Evolutionary conservation across 306 rosid genomes (phyloP), one percentile per base, ranked within the genome.

Genomic region (Amphicarpaea edgeworthii): DNA sequence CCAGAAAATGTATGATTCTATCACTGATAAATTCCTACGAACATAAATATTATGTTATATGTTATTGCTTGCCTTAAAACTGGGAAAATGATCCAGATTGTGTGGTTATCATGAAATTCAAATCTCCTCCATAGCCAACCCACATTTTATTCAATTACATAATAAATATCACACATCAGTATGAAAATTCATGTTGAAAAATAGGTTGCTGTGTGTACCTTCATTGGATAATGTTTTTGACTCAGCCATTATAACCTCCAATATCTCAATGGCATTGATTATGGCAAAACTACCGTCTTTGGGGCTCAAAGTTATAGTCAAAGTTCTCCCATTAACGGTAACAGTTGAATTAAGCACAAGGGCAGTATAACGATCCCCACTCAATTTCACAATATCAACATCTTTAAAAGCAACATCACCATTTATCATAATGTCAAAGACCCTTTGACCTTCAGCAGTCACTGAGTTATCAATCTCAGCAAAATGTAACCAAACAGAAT

Each of bases 401-500:
- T 83, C 73, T 84, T n/a, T 5, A 58, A 89, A 87, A 75, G 0
- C 30, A 75, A 57, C 68, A 75, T 89, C 62, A 7, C 97, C 97
- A 75, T 95, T 95, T 77, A 95, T 89, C 57, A 80, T 11, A 65
- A 95, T 79, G 81, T 92, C 85, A 64, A 95, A 95, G 54, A 92
- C 93, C 83, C 99, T 86, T 83, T 90, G 85, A 62, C 97, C 97
- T 30, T 30, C 76, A 60, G 79, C 79, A 72, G 76, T 83, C 37
- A 95, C 77, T 9, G 91, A 74, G 61, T 57, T 62, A 62, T 90
- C 93, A 81, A 95, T 90, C 86, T 95, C 99, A 3, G 99, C 96
- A 70, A 95, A 92, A 82, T 92, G 97, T 59, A 95, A 79, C 97
- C 97, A 92, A 85, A 95, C 73, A 14, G 99, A 95, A 83, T 92